Evolutionary conservation across 176 grass and related monocot species (phyloP).

Genomic region (Aegilops umbellulata): DNA sequence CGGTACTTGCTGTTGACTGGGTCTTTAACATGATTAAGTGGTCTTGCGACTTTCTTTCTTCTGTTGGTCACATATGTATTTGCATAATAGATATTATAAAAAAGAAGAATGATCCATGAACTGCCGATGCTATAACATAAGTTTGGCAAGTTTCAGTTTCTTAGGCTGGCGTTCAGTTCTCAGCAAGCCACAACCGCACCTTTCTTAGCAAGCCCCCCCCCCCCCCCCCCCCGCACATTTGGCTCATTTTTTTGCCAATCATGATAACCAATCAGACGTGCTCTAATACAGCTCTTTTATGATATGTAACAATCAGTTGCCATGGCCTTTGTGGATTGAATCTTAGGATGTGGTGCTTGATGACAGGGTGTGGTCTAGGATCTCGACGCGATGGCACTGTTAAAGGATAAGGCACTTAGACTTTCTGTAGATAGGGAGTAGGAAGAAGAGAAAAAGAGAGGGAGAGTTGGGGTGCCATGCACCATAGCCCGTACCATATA

Average conservation of each 20-base stretch:
- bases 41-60: background rate
- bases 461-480: background rate
- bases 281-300: background rate
- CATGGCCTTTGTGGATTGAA: background rate
- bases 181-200: background rate
- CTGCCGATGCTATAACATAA: background rate
- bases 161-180: background rate
- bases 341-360: background rate
- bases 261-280: background rate
- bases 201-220: too few species aligned
- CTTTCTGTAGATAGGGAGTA: background rate
- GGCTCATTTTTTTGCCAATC: background rate
- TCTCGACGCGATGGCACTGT: background rate
- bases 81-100: background rate
- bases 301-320: background rate
- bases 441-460: background rate
- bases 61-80: background rate
- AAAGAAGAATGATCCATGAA: background rate
- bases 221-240: too few species aligned
- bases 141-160: background rate
- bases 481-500: background rate
- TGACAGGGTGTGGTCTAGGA: background rate
- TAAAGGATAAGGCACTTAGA: background rate
- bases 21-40: background rate
- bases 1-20: background rate